Base-by-base conservation (phyloP, 2,329 filamentous ascomycete genomes). In the Penicillium sp. region DNA sequence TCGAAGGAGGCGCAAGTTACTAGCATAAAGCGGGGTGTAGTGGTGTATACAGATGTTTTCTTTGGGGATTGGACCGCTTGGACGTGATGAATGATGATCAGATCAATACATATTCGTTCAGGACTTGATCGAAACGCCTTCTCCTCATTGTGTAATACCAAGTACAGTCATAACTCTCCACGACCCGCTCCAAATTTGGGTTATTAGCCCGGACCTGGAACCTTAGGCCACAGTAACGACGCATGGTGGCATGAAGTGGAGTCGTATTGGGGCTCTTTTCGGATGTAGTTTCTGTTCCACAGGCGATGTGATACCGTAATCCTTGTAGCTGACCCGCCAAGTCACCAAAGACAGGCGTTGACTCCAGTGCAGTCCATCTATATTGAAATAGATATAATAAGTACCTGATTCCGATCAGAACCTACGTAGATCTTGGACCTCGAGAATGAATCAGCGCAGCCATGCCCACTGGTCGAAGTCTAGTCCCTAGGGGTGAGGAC, bases 41-140 rank as follows among this genome's bases (percentile, higher is more conserved):
- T 51, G 28, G 28, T 10, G 2, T 35, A 51, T 35, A 51, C n/a
- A 51, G 26, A 22, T 33, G 2, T 19, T 51, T 22, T 11, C 35
- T 35, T 19, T 16, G 28, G 7, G 11, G 28, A 22, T 35, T 35
- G 13, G 22, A 51, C n/a, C 19, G 28, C 14, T 49, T 19, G 46
- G 33, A 49, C 13, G 14, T 51, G 46, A 51, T 51, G 46, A 51
- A 51, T 51, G 46, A 51, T 19, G 46, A 51, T 30, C 26, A 51
- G 28, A 10, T 51, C 8, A 51, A 51, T 35, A n/a, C 13, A 14
- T n/a, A n/a, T 28, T 48, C 10, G 5, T n/a, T 26, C 16, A 14
- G 13, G 26, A 28, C 16, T 28, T 46, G 10, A 46, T n/a, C 13
- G 11, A 28, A 26, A 26, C 8, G 6, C 43, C 11, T 5, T 11